These are phyloP conservation scores for Fusarium sororula DNA, from an alignment of 2,329 filamentous ascomycete species.

Conservation along the genomic window DNA sequence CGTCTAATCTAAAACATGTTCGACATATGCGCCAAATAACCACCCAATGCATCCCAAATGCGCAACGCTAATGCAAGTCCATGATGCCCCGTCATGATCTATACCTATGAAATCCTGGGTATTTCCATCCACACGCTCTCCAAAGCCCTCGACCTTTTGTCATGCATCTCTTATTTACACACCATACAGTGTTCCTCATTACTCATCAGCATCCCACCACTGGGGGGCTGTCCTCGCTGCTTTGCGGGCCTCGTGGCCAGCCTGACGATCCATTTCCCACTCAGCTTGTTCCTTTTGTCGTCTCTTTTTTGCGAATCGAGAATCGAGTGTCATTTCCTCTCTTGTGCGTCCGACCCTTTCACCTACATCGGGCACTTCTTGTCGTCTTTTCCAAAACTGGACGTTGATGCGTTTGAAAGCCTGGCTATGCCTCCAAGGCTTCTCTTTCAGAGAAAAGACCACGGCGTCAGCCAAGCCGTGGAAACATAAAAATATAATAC, in stretches of 20 bases:
- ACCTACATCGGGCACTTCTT: slow-evolving; percentile 10
- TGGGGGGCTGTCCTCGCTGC: slow-evolving; percentile 29
- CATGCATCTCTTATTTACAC: neutral
- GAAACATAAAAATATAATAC: slow-evolving; percentile 66
- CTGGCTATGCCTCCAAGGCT: slow-evolving; percentile 65
- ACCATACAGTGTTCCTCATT: neutral
- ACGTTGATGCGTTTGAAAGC: slow-evolving; percentile 15
- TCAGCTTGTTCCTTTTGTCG: slow-evolving; percentile 58
- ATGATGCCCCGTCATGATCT: slow-evolving; percentile 1
- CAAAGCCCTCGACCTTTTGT: neutral
- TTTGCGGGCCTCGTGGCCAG: neutral
- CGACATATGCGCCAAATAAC: neutral
- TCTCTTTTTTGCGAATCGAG: slow-evolving; percentile 57
- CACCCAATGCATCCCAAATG: slow-evolving; percentile 8
- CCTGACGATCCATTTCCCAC: slow-evolving; percentile 39
- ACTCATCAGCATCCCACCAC: slow-evolving; percentile 46
- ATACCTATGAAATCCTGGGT: slow-evolving; percentile 25
- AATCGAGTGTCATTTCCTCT: slow-evolving; percentile 63
- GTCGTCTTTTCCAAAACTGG: slow-evolving; percentile 21
- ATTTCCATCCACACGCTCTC: slow-evolving; percentile 18
- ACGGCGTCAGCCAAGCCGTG: slow-evolving; percentile 75
- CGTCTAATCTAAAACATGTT: neutral
- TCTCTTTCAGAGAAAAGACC: slow-evolving; percentile 75
- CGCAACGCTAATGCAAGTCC: slow-evolving; percentile 30
- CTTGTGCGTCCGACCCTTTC: slow-evolving; percentile 55